These are phyloP conservation scores for Posidonia australis DNA, from an alignment of 106 monocot genomes.

Conservation along the genomic window DNA sequence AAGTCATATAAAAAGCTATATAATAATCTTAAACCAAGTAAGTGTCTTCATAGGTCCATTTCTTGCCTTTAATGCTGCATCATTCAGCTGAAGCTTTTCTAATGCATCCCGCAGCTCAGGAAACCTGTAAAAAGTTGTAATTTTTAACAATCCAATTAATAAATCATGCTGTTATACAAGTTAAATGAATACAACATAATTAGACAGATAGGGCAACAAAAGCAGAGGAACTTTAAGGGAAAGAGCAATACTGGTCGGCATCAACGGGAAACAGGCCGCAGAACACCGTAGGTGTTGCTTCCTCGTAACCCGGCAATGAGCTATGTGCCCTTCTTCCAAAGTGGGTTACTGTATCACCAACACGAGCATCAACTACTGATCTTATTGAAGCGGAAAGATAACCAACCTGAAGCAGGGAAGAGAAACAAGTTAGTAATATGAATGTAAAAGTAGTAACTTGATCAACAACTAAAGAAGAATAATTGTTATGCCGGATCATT, in stretches of 20 bases:
- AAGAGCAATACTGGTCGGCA: conserved; percentile 66
- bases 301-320: conserved; percentile 80
- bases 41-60: not conserved
- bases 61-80: conserved; percentile 74
- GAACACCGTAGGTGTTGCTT: conserved; percentile 94
- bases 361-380: conserved; percentile 91
- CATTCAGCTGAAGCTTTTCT: conserved; percentile 97
- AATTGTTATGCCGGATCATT: too few species aligned
- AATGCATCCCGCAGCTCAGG: conserved; percentile 88
- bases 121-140: conserved; percentile 39
- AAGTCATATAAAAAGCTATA: not conserved
- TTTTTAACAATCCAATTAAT: not conserved
- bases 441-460: not conserved
- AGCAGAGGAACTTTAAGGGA: not conserved
- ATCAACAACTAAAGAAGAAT: too few species aligned
- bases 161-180: not conserved
- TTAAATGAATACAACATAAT: not conserved
- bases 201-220: not conserved
- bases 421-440: not conserved
- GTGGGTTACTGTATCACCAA: conserved; percentile 91
- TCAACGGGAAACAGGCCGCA: conserved; percentile 93
- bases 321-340: conserved; percentile 54
- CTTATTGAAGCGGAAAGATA: conserved; percentile 93
- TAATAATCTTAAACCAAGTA: not conserved
- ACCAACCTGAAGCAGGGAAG: conserved; percentile 48